These are phyloP conservation scores for Paragyromitra xinjiangensis DNA, from an alignment of 495 filamentous ascomycete genomes.

Conservation along the genomic window DNA sequence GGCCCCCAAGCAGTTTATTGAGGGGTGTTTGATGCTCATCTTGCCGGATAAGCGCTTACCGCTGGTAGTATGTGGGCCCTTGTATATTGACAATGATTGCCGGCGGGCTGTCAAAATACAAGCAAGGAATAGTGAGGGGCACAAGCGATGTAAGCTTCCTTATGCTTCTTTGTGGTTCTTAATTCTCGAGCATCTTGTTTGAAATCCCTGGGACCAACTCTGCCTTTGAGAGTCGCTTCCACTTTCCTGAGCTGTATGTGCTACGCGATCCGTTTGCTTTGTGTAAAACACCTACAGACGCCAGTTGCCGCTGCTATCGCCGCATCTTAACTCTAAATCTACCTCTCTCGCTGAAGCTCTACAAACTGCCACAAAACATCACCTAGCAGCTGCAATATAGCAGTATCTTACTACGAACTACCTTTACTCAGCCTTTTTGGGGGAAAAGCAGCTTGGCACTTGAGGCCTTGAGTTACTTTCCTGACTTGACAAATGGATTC, in stretches of 20 bases:
- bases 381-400: neutral
- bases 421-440: neutral
- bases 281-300: neutral
- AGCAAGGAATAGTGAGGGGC: conserved; percentile 5
- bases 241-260: neutral
- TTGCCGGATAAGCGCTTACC: neutral
- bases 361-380: neutral
- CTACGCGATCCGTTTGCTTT: neutral
- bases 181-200: neutral
- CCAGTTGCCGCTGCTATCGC: conserved; percentile 12
- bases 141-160: neutral
- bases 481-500: conserved; percentile 23
- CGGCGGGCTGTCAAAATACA: neutral
- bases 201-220: neutral
- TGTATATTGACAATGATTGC: neutral
- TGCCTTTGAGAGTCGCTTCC: neutral
- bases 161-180: neutral
- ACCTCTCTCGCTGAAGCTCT: neutral
- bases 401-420: neutral
- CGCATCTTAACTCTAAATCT: conserved; percentile 8
- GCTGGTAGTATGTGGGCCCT: neutral
- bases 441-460: neutral
- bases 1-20: neutral
- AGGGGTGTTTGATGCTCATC: conserved; percentile 11
- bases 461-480: neutral